These are phyloP conservation scores for Penicillium cosmopolitanum DNA, from an alignment of 495 filamentous ascomycete species.

Conservation along the genomic window DNA sequence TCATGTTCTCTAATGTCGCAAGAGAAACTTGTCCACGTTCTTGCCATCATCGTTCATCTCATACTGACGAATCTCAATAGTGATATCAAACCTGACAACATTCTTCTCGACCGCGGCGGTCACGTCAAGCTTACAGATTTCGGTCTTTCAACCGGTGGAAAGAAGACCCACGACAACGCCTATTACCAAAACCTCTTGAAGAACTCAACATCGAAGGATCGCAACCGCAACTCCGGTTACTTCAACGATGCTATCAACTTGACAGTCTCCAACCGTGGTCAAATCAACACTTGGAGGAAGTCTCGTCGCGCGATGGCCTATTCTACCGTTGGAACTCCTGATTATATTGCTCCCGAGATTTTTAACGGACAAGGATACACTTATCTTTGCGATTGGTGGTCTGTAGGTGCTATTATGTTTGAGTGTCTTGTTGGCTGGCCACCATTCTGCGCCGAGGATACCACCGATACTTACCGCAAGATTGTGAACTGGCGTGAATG, in stretches of 20 bases:
- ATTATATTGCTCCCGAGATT: constrained; percentile 98
- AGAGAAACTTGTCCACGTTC: neutral
- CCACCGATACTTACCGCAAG: constrained; percentile 97
- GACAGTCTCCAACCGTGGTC: constrained; percentile 93
- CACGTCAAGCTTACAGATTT: constrained; percentile 99
- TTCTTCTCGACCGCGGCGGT: constrained; percentile 90
- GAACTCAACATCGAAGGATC: constrained; percentile 70
- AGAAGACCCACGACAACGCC: constrained; percentile 95
- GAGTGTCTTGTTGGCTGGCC: constrained; percentile 99
- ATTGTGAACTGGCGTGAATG: constrained; percentile 98
- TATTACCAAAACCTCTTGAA: constrained; percentile 98
- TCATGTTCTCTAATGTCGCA: neutral
- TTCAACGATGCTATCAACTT: constrained; percentile 97
- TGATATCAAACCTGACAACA: constrained; percentile 99
- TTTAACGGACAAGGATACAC: constrained; percentile 95
- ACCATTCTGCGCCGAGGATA: constrained; percentile 97
- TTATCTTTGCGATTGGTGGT: constrained; percentile 99
- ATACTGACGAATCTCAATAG: constrained; percentile 49
- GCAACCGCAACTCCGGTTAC: constrained; percentile 78
- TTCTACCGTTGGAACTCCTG: constrained; percentile 96
- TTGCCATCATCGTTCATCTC: neutral
- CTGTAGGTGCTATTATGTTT: constrained; percentile 98
- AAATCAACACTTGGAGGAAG: constrained; percentile 98
- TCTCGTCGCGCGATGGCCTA: constrained; percentile 94
- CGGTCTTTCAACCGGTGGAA: constrained; percentile 95